Percentiles rank a stretch among this genome's conserved stretches.
These are phyloP conservation scores for Adansonia madagascariensis DNA, from an alignment of 441 rosid genomes.

Conservation along the genomic window DNA sequence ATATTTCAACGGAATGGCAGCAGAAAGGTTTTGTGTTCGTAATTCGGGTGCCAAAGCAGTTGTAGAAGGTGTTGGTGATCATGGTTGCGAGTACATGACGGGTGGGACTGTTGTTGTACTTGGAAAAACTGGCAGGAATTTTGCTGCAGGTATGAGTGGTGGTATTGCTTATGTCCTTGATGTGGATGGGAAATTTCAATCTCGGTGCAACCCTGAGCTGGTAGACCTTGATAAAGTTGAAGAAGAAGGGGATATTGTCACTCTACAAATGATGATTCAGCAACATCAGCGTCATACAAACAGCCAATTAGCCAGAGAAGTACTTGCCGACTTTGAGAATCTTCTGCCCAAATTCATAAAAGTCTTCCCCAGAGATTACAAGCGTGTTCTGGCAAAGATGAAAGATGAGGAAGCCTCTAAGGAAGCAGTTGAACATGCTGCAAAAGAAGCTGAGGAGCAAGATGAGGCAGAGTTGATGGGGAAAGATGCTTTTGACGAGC, in stretches of 20 bases:
- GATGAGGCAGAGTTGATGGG: constrained; percentile 60
- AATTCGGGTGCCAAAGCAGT: constrained; percentile 99
- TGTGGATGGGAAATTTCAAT: constrained; percentile 73
- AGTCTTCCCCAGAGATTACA: constrained; percentile 98
- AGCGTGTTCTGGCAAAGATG: constrained; percentile 82
- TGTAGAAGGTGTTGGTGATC: constrained; percentile 99
- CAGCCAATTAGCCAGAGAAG: constrained; percentile 89
- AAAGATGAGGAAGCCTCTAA: constrained; percentile 60
- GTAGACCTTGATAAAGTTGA: constrained; percentile 98
- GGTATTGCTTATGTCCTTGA: constrained; percentile 97
- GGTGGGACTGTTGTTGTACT: constrained; percentile 98
- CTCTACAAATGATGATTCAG: constrained; percentile 95
- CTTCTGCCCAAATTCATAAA: constrained; percentile 84
- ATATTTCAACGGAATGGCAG: constrained; percentile 99
- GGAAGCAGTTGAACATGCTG: constrained; percentile 41
- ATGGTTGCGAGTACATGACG: constrained; percentile 99
- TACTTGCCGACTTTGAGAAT: constrained; percentile 76
- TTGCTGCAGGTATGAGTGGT: constrained; percentile 99
- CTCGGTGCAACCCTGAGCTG: constrained; percentile 88
- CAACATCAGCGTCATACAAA: constrained; percentile 94
- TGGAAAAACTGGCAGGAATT: constrained; percentile 98
- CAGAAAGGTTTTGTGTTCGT: constrained; percentile 98
- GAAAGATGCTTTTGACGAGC: constrained; percentile 91
- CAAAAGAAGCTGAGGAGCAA: constrained; percentile 57
- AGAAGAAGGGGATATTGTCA: constrained; percentile 88